phyloP scores from a whole-genome alignment of 75 land plant species.

The Pinus albicaulis region DNA sequence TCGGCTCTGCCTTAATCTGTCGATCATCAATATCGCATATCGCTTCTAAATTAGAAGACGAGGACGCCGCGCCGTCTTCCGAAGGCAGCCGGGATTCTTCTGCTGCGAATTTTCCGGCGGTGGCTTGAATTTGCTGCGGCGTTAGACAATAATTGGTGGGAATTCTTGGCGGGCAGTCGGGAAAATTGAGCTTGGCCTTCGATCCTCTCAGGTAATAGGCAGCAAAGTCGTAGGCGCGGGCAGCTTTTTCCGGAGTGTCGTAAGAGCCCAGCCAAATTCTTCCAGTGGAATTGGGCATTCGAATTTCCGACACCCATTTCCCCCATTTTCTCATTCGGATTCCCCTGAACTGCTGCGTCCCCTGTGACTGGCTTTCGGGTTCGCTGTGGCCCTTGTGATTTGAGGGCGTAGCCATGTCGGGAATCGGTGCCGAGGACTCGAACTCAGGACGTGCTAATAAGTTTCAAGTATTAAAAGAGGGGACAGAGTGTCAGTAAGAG shows the following conservation, averaged over 20 bases:
- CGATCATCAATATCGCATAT: no score
- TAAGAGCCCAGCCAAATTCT: not conserved
- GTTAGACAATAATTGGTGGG: not conserved
- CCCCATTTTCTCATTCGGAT: constrained; percentile 1
- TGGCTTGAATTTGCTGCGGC: not conserved
- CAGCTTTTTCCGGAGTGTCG: not conserved
- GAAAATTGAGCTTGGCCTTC: not conserved
- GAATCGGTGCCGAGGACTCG: no score
- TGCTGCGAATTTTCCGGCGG: not conserved
- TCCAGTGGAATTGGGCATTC: not conserved
- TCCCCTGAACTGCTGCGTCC: not conserved
- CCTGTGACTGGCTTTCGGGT: no score
- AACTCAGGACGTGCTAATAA: no score
- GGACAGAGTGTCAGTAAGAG: no score
- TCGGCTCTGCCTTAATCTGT: no score
- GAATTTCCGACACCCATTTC: constrained; percentile 1
- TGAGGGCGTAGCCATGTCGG: no score
- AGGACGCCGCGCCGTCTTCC: no score
- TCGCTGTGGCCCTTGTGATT: no score
- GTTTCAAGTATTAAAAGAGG: no score
- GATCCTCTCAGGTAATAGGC: not conserved
- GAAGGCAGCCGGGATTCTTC: not conserved
- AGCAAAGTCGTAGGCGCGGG: not conserved
- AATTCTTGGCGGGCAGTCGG: not conserved
- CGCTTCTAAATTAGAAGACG: no score